Conservation (phyloP, 140 eudicot species). For the Stevia rebaudiana region DNA sequence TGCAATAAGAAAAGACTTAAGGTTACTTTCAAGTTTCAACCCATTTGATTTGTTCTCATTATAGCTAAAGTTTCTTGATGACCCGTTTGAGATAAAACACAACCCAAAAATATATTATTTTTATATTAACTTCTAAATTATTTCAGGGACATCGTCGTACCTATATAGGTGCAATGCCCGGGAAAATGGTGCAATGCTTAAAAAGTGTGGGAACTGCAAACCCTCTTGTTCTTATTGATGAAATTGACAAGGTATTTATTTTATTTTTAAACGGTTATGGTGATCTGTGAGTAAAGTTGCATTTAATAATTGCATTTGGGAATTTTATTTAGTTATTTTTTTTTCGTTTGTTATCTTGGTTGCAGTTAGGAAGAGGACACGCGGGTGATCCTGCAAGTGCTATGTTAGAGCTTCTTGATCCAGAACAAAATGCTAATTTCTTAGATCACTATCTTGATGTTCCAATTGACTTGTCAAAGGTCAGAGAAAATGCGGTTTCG, state of each 20-base stretch:
- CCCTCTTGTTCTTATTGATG: conserved; percentile 93
- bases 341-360: conserved; percentile 1
- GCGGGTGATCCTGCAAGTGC: conserved; percentile 99
- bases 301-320: neutral
- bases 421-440: conserved; percentile 96
- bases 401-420: conserved; percentile 98
- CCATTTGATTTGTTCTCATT: neutral
- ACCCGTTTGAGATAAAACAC: neutral
- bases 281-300: neutral
- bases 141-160: conserved; percentile 86
- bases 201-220: conserved; percentile 90
- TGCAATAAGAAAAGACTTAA: neutral
- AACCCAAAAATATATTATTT: neutral
- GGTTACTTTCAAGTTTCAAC: neutral
- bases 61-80: neutral
- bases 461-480: conserved; percentile 93
- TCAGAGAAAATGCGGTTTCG: conserved; percentile 18
- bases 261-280: neutral
- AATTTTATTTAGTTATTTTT: neutral
- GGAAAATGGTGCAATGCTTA: conserved; percentile 91
- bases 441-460: conserved; percentile 97
- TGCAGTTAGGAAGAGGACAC: conserved; percentile 95
- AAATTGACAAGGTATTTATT: conserved; percentile 83
- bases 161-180: conserved; percentile 97
- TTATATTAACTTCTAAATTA: conserved; percentile 15